phyloP scores from a whole-genome alignment of 352 stramenopile genomes.

The Pythium utonaiense region DNA sequence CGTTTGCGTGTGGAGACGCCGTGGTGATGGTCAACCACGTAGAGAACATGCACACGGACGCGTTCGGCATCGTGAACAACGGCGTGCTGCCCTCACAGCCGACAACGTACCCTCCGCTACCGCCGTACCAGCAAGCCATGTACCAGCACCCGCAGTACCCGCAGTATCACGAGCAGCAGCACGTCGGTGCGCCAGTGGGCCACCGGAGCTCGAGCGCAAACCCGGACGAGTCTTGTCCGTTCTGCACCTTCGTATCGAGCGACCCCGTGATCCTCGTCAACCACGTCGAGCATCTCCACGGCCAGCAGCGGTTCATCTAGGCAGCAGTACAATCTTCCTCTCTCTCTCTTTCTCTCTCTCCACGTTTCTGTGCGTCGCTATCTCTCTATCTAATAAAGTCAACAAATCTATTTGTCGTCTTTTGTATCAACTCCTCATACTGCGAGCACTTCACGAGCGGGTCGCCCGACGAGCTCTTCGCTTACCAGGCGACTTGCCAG shows the following conservation, averaged over 20 bases:
- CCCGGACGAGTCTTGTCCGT: slow-evolving; percentile 49
- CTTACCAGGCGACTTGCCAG: background rate
- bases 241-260: slow-evolving; percentile 48
- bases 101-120: background rate
- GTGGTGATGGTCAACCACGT: slow-evolving; percentile 71
- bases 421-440: too few species aligned
- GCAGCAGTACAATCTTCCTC: background rate
- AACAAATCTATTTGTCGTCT: too few species aligned
- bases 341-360: too few species aligned
- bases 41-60: slow-evolving; percentile 36
- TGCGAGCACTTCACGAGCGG: background rate
- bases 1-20: slow-evolving; percentile 40
- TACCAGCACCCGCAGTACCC: slow-evolving; percentile 6
- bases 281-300: slow-evolving; percentile 71
- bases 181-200: slow-evolving; percentile 17
- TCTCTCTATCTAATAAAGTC: too few species aligned
- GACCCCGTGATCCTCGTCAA: slow-evolving; percentile 74
- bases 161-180: slow-evolving; percentile 13
- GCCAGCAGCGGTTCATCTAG: slow-evolving; percentile 23
- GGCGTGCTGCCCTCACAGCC: background rate
- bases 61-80: slow-evolving; percentile 2
- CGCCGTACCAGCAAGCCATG: slow-evolving; percentile 8
- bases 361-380: too few species aligned
- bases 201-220: background rate
- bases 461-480: background rate